A percentile compares a stretch with the other conserved stretches of the same genome.
Evolutionary conservation across 768 basidiomycete species (phyloP).

Genomic region (Albatrellus ellisii): DNA sequence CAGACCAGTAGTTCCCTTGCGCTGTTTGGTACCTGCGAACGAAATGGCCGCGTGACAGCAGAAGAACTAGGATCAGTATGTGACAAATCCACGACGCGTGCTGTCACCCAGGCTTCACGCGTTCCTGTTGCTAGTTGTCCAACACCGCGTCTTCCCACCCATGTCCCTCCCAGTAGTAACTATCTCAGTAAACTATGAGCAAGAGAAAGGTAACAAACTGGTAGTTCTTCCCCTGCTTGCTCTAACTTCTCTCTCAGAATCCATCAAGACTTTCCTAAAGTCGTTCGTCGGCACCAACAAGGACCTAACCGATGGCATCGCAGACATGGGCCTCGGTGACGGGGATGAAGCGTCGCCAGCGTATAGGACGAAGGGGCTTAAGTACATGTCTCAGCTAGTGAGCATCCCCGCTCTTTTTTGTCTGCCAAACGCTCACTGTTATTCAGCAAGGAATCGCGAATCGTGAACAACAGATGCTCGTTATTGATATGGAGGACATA

Average conservation of each 20-base stretch:
- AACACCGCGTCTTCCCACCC: conserved; percentile 16
- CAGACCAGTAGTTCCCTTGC: too few relatives aligned
- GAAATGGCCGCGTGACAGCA: not conserved
- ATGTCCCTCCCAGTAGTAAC: conserved; percentile 58
- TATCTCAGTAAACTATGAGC: conserved; percentile 51
- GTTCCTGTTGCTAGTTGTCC: not conserved
- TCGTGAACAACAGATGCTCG: conserved; percentile 80
- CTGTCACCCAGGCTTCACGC: conserved; percentile 7
- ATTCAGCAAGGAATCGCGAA: conserved; percentile 84
- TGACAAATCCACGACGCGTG: conserved; percentile 9
- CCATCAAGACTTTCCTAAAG: conserved; percentile 58
- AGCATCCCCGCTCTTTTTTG: conserved; percentile 17
- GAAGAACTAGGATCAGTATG: not conserved
- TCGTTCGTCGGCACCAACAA: conserved; percentile 51
- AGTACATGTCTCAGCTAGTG: conserved; percentile 82
- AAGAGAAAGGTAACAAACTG: conserved; percentile 46
- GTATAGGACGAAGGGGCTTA: conserved; percentile 31
- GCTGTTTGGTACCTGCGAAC: too few relatives aligned
- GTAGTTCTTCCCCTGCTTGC: not conserved
- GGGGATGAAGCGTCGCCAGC: conserved; percentile 22
- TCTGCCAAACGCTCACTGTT: conserved; percentile 5
- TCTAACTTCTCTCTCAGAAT: conserved; percentile 27
- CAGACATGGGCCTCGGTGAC: conserved; percentile 56
- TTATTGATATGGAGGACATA: conserved; percentile 84
- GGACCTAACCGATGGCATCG: conserved; percentile 54